phyloP scores from a whole-genome alignment of 106 monocot species.

The Dendrobium huoshanense region DNA sequence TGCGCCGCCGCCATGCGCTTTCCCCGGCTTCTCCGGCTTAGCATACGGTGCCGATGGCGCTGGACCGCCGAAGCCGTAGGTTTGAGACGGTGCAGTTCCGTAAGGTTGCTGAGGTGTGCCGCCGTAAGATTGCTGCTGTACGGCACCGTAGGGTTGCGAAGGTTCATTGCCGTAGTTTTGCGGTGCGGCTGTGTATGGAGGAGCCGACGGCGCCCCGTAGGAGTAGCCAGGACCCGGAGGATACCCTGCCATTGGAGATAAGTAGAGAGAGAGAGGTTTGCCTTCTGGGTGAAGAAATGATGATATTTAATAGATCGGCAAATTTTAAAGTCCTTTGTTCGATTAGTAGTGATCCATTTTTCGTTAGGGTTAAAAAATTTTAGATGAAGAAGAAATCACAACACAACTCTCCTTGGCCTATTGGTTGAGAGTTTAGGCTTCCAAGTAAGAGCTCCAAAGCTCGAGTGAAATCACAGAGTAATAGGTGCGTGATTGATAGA shows the following conservation, averaged over 20 bases:
- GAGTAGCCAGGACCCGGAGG: conserved; percentile 4
- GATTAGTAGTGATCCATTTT: no score
- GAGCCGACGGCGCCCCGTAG: neutral
- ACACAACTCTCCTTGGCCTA: no score
- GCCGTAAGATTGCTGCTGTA: neutral
- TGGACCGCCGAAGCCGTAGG: neutral
- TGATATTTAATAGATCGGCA: no score
- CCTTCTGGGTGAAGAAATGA: no score
- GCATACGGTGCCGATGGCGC: neutral
- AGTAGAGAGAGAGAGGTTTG: neutral
- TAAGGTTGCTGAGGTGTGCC: neutral
- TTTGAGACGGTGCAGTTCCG: neutral
- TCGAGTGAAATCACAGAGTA: no score
- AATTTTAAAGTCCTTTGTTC: no score
- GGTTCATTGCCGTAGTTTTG: neutral
- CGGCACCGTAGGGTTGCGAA: neutral
- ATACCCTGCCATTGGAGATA: neutral
- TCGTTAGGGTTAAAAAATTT: no score
- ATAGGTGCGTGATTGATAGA: no score
- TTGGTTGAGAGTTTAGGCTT: no score
- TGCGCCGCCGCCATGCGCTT: neutral
- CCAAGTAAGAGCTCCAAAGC: no score
- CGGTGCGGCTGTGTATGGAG: conserved; percentile 2
- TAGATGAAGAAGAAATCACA: no score
- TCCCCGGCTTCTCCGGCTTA: neutral